These are phyloP conservation scores for Cercophora newfieldiana DNA, from an alignment of 495 filamentous ascomycete species.

Conservation along the genomic window DNA sequence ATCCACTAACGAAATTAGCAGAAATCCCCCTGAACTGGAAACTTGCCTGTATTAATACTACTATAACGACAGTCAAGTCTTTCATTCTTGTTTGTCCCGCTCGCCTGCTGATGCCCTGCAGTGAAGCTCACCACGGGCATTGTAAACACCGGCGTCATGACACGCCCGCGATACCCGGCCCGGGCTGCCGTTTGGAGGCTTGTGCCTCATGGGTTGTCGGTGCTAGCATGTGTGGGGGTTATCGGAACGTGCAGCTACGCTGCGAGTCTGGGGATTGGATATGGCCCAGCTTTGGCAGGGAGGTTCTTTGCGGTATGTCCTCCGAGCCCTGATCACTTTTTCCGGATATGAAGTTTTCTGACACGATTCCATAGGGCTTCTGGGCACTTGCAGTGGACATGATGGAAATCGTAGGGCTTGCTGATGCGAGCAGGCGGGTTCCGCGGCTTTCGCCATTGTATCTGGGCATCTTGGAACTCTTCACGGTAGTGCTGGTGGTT, in stretches of 20 bases:
- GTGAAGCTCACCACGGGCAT: neutral
- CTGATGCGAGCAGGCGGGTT: neutral
- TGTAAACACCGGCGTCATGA: neutral
- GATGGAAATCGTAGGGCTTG: neutral
- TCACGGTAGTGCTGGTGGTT: neutral
- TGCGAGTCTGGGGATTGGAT: neutral
- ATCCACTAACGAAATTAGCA: neutral
- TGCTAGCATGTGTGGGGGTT: neutral
- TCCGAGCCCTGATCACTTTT: neutral
- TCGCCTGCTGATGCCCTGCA: neutral
- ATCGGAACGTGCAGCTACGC: neutral
- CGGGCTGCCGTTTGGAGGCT: neutral
- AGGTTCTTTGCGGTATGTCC: conserved; percentile 2
- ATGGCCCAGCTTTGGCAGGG: neutral
- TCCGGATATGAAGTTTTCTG: neutral
- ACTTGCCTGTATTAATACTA: neutral
- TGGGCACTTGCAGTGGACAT: neutral
- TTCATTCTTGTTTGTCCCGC: neutral
- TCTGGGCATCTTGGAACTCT: neutral
- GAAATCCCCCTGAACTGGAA: neutral
- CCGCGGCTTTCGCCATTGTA: neutral
- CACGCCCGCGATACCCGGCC: neutral
- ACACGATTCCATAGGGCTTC: neutral
- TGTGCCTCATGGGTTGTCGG: neutral
- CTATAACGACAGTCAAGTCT: neutral